A percentile compares a stretch with the other conserved stretches of the same genome.
These are phyloP conservation scores for Xylariaceae sp. DNA, from an alignment of 2,329 filamentous ascomycete genomes.

Conservation along the genomic window DNA sequence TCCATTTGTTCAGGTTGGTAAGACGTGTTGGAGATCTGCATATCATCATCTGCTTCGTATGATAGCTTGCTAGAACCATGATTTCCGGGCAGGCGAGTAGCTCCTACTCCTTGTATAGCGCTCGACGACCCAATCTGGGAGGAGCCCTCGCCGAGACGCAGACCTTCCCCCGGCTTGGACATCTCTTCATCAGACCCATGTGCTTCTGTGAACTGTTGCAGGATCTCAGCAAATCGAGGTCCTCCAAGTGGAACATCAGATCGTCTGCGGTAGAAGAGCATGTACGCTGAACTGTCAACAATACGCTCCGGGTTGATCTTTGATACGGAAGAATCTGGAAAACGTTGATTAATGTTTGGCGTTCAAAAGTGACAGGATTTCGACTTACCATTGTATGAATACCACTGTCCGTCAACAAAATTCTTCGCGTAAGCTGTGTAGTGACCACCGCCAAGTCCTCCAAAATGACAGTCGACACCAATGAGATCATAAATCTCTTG, in stretches of 20 bases:
- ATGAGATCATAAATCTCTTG: conserved; percentile 88
- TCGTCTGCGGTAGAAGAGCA: conserved; percentile 92
- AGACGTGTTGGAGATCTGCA: conserved; percentile 23
- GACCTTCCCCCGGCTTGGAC: conserved; percentile 70
- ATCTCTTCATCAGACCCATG: conserved; percentile 46
- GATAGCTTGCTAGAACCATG: conserved; percentile 43
- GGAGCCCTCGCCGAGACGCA: conserved; percentile 78
- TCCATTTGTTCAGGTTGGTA: conserved; percentile 41
- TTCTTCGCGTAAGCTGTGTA: conserved; percentile 96
- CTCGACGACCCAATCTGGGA: conserved; percentile 90
- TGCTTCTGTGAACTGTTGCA: conserved; percentile 57
- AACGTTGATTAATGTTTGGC: conserved; percentile 38
- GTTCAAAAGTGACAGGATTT: not conserved
- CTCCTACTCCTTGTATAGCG: conserved; percentile 76
- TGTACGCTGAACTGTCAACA: conserved; percentile 77
- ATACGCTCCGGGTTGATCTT: conserved; percentile 60
- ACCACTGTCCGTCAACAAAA: conserved; percentile 86
- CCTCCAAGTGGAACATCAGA: conserved; percentile 77
- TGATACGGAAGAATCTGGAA: conserved; percentile 70
- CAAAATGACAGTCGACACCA: conserved; percentile 93
- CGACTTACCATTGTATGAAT: conserved; percentile 87
- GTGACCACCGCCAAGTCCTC: conserved; percentile 88
- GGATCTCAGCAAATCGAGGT: conserved; percentile 67
- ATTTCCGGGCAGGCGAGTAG: conserved; percentile 64
- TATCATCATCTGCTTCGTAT: conserved; percentile 19